A percentile compares a stretch with the other conserved stretches of the same genome.
Conservation (phyloP, 225 moss, liverwort and hornwort genomes). For the Bryoerythrophyllum caledonicum region DNA sequence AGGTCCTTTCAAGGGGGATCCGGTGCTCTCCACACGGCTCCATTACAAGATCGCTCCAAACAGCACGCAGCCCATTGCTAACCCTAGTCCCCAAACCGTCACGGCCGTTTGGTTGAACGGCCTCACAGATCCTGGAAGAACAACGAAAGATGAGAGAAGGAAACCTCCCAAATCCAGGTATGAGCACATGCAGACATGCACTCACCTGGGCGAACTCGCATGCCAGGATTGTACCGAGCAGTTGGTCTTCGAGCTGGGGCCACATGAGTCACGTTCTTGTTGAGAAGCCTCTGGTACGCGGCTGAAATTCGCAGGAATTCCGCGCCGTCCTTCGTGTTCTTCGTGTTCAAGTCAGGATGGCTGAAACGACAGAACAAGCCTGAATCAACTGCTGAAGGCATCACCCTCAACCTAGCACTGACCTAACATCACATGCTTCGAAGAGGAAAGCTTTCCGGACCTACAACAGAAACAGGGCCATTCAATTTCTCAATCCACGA, state of each 20-base stretch:
- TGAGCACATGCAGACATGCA: not conserved
- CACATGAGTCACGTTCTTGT: conserved; percentile 48
- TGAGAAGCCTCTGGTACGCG: conserved; percentile 81
- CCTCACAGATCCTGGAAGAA: conserved; percentile 40
- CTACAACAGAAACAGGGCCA: no score
- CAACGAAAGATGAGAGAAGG: not conserved
- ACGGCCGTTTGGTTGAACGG: conserved; percentile 77
- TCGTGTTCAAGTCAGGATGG: conserved; percentile 85
- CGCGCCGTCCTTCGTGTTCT: conserved; percentile 78
- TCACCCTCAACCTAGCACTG: no score
- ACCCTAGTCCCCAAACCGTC: conserved; percentile 85
- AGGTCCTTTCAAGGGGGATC: conserved; percentile 60
- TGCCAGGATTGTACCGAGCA: conserved; percentile 42
- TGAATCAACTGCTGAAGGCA: no score
- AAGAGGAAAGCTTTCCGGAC: not conserved
- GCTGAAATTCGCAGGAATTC: conserved; percentile 86
- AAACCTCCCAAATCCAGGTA: not conserved
- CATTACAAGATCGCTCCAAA: conserved; percentile 86
- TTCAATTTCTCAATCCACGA: no score
- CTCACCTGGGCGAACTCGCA: conserved; percentile 46
- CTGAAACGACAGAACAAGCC: conserved; percentile 43
- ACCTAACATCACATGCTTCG: conserved; percentile 14
- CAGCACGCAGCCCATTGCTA: conserved; percentile 83
- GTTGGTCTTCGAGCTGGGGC: conserved; percentile 29
- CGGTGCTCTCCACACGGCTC: conserved; percentile 72